A percentile compares a stretch with the other conserved stretches of the same genome.
Evolutionary conservation across 2,329 filamentous ascomycete species (phyloP).

Genomic region (Xylariales sp.): DNA sequence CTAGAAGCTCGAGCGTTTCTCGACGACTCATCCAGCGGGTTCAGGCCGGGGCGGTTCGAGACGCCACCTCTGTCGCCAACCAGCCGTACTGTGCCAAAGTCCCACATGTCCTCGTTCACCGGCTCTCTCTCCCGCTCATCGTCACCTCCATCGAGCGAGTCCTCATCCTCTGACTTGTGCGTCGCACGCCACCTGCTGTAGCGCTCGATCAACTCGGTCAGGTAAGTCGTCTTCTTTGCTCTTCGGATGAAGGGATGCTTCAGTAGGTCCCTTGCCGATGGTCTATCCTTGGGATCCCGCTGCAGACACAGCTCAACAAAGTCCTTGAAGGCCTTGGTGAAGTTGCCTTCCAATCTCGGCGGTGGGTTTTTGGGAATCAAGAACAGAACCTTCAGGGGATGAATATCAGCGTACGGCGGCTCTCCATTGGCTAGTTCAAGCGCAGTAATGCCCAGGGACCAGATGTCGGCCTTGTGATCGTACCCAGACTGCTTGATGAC

Average conservation of each 20-base stretch:
- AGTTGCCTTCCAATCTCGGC: conserved; percentile 74
- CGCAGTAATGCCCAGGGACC: conserved; percentile 93
- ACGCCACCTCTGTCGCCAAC: conserved; percentile 61
- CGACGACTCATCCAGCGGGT: conserved; percentile 74
- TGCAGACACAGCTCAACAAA: conserved; percentile 80
- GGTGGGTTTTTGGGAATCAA: conserved; percentile 93
- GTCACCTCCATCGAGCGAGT: conserved; percentile 57
- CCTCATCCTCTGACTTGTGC: conserved; percentile 67
- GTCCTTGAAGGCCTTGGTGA: conserved; percentile 78
- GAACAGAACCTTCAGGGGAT: conserved; percentile 97
- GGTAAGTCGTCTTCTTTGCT: conserved; percentile 92
- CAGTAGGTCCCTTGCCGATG: conserved; percentile 79
- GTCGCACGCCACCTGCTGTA: conserved; percentile 82
- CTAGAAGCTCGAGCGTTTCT: conserved; percentile 67
- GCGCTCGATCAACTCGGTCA: conserved; percentile 92
- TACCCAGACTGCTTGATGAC: conserved; percentile 98
- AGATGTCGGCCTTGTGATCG: conserved; percentile 96
- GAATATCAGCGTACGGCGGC: conserved; percentile 91
- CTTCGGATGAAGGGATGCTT: conserved; percentile 86
- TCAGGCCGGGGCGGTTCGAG: conserved; percentile 51
- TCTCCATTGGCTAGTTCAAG: conserved; percentile 88
- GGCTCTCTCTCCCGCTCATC: conserved; percentile 51
- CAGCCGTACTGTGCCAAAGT: conserved; percentile 91
- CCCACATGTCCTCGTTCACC: conserved; percentile 85
- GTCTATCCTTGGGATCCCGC: conserved; percentile 83